Base-by-base conservation (phyloP, 352 stramenopile genomes). In the Globisporangium paddicum region DNA sequence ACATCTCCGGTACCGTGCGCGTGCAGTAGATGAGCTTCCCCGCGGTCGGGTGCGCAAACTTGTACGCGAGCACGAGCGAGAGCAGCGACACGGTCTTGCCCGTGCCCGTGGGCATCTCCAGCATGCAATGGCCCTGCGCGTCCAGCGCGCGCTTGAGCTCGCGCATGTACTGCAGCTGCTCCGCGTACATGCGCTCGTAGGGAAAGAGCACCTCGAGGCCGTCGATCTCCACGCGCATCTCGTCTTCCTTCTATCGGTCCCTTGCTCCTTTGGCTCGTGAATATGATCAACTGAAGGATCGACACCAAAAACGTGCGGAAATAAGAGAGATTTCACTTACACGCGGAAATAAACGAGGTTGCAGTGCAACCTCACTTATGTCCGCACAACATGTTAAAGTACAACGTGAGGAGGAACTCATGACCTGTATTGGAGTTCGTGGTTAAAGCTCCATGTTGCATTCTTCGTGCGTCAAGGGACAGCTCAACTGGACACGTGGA, bases 21-120 rank as follows among this genome's bases (percentile, higher is more conserved):
- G 98, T 99, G 72, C 97, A 99, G 73, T 99, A 99, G 25, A 99
- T 85, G 49, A 99, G 82, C 74, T 99, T 99, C 26, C 98, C 97
- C 5, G 77, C 74, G 10, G 89, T 96, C 38, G 96, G 95, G 76
- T 99, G 87, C 9, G 96, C 95, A 55, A 98, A 89, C 77, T 90
- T 92, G 72, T 91, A 93, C 7, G 90, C 96, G 18, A 98, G 90
- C 55, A 99, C 98, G 11, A 99, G 80, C 44, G 95, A 96, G 1
- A 99, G 76, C 5, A 99, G 70, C 58, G 93, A 99, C 14, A 98
- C 96, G 14, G 97, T 99, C 76, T 99, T 99, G 58, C 97, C 97
- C 21, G 96, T 99, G 44, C 96, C 97, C 45, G 96, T 99, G 23
- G 98, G 98, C 97, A 99, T 99, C 75, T 99, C 97, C 28, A 99